Base-by-base conservation (phyloP, 352 stramenopile genomes). In the Phytophthora melonis region DNA sequence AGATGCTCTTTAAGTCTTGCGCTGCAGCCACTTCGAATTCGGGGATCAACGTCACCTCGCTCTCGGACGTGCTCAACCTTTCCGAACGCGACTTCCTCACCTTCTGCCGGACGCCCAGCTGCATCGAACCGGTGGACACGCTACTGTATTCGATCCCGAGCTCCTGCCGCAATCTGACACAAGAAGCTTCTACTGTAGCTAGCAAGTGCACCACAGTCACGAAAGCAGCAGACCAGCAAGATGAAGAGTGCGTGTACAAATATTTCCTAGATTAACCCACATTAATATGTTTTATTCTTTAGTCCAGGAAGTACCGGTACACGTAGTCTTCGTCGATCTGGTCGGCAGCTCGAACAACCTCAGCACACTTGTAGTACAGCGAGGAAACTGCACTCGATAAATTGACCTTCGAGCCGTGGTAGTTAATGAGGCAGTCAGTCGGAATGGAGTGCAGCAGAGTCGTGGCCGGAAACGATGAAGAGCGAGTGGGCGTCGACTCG, bases 291-390 rank as follows among this genome's bases (percentile, higher is more conserved):
- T 32, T 32, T 32, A 0, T 7, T 6, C 27, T 8, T 32, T 45
- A 45, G 36, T 45, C 36, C 14, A 45, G 36, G 36, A 67, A 72
- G 58, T 72, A 67, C 41, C 57, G 52, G 58, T 67, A 72, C 8
- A 72, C 30, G n/a, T 72, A 47, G n/a, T 72, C 66, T 14, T 61
- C 66, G 52, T 67, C 66, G n/a, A 58, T 58, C 27, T 56, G 59
- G 57, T 74, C 59, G 9, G 67, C 67, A 23, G 34, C 53, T 18
- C 18, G 25, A 19, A 69, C 55, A 6, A 52, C 43, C 32, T 75
- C 49, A n/a, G 62, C 66, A 30, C 72, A 72, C 19, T 74, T 19
- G 14, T 52, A 54, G 14, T 75, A 63, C 3, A 75, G 36, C 11
- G 55, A 45, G n/a, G 55, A 61, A 18, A 75, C 57, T 18, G 66